phyloP scores from a whole-genome alignment of 352 stramenopile species.

The Blastocystis sp. region DNA sequence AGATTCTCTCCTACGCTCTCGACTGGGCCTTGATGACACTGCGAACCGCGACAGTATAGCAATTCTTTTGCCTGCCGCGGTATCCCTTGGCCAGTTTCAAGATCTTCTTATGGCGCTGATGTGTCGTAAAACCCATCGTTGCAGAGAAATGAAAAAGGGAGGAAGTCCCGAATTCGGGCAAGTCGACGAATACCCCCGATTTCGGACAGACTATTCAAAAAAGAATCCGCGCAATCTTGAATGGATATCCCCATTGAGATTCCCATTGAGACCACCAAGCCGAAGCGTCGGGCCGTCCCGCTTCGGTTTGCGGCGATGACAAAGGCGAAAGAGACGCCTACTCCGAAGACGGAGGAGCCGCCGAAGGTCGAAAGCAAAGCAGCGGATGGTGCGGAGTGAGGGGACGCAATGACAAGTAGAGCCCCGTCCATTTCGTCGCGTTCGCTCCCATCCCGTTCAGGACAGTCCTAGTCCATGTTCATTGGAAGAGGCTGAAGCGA shows the following conservation, averaged over 20 bases:
- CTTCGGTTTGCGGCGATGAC: conserved; percentile 21
- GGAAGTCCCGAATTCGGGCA: neutral
- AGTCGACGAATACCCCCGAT: neutral
- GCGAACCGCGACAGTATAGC: conserved; percentile 47
- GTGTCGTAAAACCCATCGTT: conserved; percentile 33
- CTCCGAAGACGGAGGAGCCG: neutral
- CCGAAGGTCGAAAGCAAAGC: neutral
- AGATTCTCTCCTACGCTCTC: neutral
- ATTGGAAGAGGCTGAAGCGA: conserved; percentile 5
- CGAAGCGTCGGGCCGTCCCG: neutral
- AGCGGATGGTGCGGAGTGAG: neutral
- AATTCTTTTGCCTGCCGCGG: conserved; percentile 53
- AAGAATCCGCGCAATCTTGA: conserved; percentile 4
- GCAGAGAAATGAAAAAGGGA: neutral
- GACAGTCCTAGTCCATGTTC: neutral
- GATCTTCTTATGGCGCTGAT: conserved; percentile 53
- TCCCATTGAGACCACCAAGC: neutral
- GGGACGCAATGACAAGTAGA: neutral
- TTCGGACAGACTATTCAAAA: neutral
- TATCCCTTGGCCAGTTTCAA: conserved; percentile 55
- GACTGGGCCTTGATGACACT: conserved; percentile 40
- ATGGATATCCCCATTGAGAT: conserved; percentile 45
- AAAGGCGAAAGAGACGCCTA: conserved; percentile 2
- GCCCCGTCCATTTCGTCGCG: neutral
- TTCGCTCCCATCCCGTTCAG: neutral